Evolutionary conservation across 352 stramenopile species (phyloP).

Genomic region (Pythium aristosporum): DNA sequence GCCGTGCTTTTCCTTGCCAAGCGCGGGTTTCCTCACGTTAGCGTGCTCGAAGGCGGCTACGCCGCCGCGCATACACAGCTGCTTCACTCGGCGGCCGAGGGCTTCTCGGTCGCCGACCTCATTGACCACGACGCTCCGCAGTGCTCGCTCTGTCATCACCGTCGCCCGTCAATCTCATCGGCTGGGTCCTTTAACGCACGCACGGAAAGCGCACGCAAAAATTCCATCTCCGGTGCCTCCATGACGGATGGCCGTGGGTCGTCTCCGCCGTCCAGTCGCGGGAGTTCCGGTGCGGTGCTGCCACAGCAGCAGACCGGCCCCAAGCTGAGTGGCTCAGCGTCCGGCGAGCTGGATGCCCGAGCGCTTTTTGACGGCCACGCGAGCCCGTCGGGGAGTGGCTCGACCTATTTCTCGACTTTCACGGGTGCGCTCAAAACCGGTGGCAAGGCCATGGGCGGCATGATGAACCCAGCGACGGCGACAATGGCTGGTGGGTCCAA

Average conservation of each 20-base stretch:
- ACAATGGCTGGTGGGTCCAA: constrained; percentile 61
- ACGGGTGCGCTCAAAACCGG: constrained; percentile 63
- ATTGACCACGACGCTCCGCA: constrained; percentile 66
- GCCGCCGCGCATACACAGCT: constrained; percentile 55
- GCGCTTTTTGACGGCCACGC: constrained; percentile 39
- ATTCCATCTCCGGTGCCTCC: not conserved
- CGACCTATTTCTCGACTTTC: constrained; percentile 71
- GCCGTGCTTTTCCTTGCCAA: constrained; percentile 73
- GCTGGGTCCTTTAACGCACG: constrained; percentile 21
- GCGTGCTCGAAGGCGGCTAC: constrained; percentile 73
- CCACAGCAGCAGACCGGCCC: not conserved
- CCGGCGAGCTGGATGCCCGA: constrained; percentile 34
- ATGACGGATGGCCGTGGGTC: not conserved
- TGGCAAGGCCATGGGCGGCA: constrained; percentile 54
- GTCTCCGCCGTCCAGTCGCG: constrained; percentile 14
- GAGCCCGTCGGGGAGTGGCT: constrained; percentile 5
- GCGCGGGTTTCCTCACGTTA: constrained; percentile 71
- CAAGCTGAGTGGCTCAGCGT: constrained; percentile 20
- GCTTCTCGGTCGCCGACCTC: constrained; percentile 65
- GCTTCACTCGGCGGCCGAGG: constrained; percentile 34
- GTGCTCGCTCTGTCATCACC: constrained; percentile 65
- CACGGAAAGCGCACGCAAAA: constrained; percentile 13
- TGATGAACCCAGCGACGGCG: constrained; percentile 44
- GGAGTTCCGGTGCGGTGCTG: constrained; percentile 17
- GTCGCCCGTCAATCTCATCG: constrained; percentile 27